Conservation (phyloP, 805 yeast species). For the Candida insectorum region DNA sequence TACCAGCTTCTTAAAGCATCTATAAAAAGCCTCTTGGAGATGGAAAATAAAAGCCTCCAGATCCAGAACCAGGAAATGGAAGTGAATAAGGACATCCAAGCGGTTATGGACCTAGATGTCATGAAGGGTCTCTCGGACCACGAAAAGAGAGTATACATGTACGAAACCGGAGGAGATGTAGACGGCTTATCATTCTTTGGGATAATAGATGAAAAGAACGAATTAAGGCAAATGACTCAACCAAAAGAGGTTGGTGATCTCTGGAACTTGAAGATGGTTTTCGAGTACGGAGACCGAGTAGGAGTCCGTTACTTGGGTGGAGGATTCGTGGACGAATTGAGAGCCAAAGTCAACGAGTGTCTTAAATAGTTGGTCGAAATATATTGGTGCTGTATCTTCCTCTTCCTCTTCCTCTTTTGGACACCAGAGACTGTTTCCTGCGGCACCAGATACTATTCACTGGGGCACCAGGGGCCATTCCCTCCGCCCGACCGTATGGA, state of each 20-base stretch:
- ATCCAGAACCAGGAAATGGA: constrained; percentile 23
- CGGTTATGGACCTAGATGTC: constrained; percentile 20
- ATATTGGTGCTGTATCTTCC: too few species aligned
- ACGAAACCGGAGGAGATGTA: constrained; percentile 8
- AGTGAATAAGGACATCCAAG: constrained; percentile 22
- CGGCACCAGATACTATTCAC: too few species aligned
- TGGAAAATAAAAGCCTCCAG: constrained; percentile 29
- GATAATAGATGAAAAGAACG: constrained; percentile 53
- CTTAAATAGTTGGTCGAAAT: too few species aligned
- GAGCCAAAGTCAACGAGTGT: too few species aligned
- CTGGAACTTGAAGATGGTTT: constrained; percentile 60
- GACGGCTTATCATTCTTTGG: constrained; percentile 41
- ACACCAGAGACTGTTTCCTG: too few species aligned
- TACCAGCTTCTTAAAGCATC: constrained; percentile 35
- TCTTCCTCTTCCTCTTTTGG: too few species aligned
- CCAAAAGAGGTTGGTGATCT: constrained; percentile 52
- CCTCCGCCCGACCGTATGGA: too few species aligned
- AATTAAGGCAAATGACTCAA: constrained; percentile 42
- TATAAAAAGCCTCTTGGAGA: constrained; percentile 29
- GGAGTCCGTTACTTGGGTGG: too few species aligned
- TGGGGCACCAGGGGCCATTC: too few species aligned
- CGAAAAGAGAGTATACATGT: constrained; percentile 28
- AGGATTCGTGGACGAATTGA: too few species aligned
- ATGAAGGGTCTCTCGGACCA: constrained; percentile 20
- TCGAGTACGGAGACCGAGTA: constrained; percentile 52